A percentile compares a stretch with the other conserved stretches of the same genome.
These are phyloP conservation scores for Brassica hybrid DNA, from an alignment of 441 rosid genomes.

Conservation along the genomic window DNA sequence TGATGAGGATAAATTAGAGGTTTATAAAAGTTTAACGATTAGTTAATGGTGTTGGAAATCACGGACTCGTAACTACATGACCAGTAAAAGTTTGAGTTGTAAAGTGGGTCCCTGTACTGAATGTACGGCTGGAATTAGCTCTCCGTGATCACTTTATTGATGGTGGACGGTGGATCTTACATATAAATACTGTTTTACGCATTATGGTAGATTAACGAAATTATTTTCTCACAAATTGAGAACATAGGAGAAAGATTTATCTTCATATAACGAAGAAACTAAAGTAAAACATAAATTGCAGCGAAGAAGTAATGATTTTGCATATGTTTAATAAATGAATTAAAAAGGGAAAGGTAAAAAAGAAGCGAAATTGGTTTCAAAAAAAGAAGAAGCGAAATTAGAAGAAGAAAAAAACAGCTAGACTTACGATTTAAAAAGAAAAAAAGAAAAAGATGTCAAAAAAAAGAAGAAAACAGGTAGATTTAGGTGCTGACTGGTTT, in stretches of 20 bases:
- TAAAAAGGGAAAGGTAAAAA: neutral
- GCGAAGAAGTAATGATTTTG: conserved; percentile 10
- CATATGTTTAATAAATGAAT: neutral
- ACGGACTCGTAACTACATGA: neutral
- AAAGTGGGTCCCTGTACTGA: neutral
- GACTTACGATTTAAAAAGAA: no score
- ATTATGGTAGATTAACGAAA: neutral
- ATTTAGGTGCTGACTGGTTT: neutral
- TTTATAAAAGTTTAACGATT: neutral
- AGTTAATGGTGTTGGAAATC: conserved; percentile 6
- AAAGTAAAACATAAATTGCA: neutral
- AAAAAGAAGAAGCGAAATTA: neutral
- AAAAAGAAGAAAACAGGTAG: neutral
- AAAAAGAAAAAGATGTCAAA: no score
- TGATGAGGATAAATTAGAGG: neutral
- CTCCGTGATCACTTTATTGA: conserved; percentile 8
- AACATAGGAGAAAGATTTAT: neutral
- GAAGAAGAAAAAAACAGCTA: neutral
- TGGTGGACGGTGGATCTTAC: conserved; percentile 1
- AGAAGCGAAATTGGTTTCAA: neutral
- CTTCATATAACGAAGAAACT: neutral
- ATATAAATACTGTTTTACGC: neutral
- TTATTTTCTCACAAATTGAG: neutral
- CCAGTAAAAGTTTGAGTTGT: conserved; percentile 1
- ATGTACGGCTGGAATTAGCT: conserved; percentile 18